Evolutionary conservation across 257 asterid genomes (phyloP).

Genomic region (Solanum ahanhuiri): DNA sequence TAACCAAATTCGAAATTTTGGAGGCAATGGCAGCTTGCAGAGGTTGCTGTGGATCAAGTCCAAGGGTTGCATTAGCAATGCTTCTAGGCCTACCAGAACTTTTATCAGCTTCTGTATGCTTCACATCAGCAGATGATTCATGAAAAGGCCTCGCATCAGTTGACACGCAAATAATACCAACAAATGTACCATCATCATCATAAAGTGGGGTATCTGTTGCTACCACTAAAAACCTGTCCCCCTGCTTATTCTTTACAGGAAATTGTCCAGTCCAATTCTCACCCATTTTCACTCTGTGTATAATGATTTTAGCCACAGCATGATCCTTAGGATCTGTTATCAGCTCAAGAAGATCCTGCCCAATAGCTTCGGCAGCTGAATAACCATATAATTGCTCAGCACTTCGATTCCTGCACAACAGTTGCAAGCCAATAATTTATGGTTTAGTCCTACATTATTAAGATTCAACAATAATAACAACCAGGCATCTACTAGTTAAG

Average conservation of each 20-base stretch:
- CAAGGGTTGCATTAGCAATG: conserved; percentile 45
- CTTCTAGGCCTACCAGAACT: conserved; percentile 33
- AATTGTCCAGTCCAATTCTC: conserved; percentile 84
- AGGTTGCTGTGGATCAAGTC: conserved; percentile 82
- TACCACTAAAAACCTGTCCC: conserved; percentile 42
- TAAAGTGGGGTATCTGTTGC: conserved; percentile 70
- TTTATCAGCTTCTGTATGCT: conserved; percentile 22
- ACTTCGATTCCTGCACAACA: conserved; percentile 55
- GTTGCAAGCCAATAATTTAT: neutral
- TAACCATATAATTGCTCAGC: conserved; percentile 76
- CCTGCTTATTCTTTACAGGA: conserved; percentile 59
- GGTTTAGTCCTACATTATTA: neutral
- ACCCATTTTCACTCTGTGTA: conserved; percentile 42
- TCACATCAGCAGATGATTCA: conserved; percentile 27
- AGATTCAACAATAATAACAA: neutral
- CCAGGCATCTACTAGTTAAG: neutral
- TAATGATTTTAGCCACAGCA: conserved; percentile 34
- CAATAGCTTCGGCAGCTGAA: conserved; percentile 64
- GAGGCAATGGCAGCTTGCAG: conserved; percentile 80
- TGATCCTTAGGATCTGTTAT: conserved; percentile 35
- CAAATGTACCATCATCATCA: conserved; percentile 62
- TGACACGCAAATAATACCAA: conserved; percentile 64
- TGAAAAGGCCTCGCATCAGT: conserved; percentile 49
- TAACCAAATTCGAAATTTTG: conserved; percentile 69
- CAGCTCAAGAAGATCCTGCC: conserved; percentile 42